Evolutionary conservation across 2,329 filamentous ascomycete genomes (phyloP).

Genomic region (Sphaerostilbella broomeana): DNA sequence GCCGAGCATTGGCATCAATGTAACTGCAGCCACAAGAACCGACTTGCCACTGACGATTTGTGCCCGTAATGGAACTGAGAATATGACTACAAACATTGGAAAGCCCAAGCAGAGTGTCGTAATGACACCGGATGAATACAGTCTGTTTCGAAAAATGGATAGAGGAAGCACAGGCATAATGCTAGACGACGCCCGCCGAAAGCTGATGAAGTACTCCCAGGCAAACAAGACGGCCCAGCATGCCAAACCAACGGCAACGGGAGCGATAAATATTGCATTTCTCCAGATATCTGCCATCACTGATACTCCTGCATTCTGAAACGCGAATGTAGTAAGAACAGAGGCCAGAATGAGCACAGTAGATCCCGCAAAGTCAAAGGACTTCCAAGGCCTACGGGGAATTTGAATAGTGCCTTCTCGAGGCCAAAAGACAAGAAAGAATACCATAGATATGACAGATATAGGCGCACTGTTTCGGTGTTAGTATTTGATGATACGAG

Average conservation of each 20-base stretch:
- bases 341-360: constrained; percentile 47
- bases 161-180: constrained; percentile 35
- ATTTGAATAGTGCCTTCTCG: constrained; percentile 32
- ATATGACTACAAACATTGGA: constrained; percentile 35
- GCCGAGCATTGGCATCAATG: not conserved
- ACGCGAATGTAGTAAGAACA: constrained; percentile 50
- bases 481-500: constrained; percentile 3
- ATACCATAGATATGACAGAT: constrained; percentile 37
- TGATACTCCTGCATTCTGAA: constrained; percentile 42
- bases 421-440: constrained; percentile 48
- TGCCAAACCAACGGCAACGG: constrained; percentile 23
- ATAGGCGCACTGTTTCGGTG: constrained; percentile 40
- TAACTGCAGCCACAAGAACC: not conserved
- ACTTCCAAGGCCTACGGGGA: constrained; percentile 37
- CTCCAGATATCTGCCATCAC: constrained; percentile 37
- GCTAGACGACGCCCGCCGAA: no score
- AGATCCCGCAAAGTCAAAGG: constrained; percentile 49
- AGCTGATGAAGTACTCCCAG: no score
- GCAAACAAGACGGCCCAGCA: constrained; percentile 23
- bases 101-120: constrained; percentile 44
- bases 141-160: constrained; percentile 39
- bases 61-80: not conserved
- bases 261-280: constrained; percentile 28
- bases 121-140: constrained; percentile 36
- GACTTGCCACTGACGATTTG: not conserved